Evolutionary conservation across 768 basidiomycete species (phyloP), one percentile per base, ranked within the genome.

Genomic region (Agrocybe pediades): DNA sequence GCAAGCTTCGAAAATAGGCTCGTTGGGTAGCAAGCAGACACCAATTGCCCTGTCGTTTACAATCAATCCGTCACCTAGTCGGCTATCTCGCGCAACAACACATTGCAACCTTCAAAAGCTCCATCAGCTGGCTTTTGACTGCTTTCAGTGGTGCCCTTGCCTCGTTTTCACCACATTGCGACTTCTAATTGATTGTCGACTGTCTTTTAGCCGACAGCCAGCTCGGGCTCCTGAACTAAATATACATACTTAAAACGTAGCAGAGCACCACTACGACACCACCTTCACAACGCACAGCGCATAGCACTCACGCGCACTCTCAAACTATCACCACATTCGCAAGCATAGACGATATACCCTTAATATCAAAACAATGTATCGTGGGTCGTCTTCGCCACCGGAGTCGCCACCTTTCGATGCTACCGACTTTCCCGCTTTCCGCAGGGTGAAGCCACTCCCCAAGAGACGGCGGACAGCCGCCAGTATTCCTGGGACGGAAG

Each of bases 381-480:
- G 77, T 60, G 74, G 72, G 64, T 49, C 61, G 23, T 68, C 80
- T 61, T 80, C 85, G 49, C 81, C 85, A 64, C 47, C 61, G 27
- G 68, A 79, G 61, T 80, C 85, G 49, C 81, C 85, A 48, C 73
- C 82, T 59, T 85, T 86, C 73, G 86, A 87, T 71, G 72, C 78
- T 52, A 79, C 85, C 59, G 85, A 87, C 63, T 81, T 85, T 65
- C 81, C 82, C 40, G 68, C 80, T 33, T 71, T 84, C 48, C 78
- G 89, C 60, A 76, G 84, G 57, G 79, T 90, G 62, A 91, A 90
- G 66, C 90, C 90, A 36, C 77, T 90, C 39, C 89, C 90, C 23
- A 90, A 90, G 72, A 82, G 90, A 59, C 79, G 85, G 56, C 82
- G 86, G 55, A 85, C 81, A 21, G 52, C 60, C 9, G 49, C 46